Evolutionary conservation across 148 eudicot species (phyloP), one percentile per base, ranked within the genome.

Genomic region (Beta vulgaris): DNA sequence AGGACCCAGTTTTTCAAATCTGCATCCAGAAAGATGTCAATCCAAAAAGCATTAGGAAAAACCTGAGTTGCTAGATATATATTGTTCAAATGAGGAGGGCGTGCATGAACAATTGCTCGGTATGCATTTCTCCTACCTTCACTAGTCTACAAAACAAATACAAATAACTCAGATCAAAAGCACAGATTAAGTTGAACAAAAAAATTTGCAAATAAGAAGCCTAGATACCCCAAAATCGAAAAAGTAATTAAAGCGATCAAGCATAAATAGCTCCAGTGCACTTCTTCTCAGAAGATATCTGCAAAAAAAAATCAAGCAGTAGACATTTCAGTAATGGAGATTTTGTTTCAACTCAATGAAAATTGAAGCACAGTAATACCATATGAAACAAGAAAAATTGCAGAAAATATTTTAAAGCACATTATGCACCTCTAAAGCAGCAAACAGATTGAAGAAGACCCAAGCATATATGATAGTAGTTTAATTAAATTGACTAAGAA

Each of bases 11-110:
- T 26, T 54, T 65, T 28, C 18, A 43, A 25, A 32, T 4, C 1
- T 7, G 6, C 28, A 7, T 11, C 66, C 58, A 25, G 29, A 58
- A 32, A 40, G 3, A 51, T 28, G 6, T 36, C 8, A 68, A 66
- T 28, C 36, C 7, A 72, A 66, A 37, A 26, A 72, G 65, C 55
- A 68, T 32, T 34, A 73, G 43, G 64, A 63, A 55, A 69, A 76
- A 96, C 99, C 99, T 96, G 99, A 76, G 99, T 96, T 42, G 99
- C 97, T 8, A 91, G 85, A 87, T 91, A 96, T 77, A 95, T 88
- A 75, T 92, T 91, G 88, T 87, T 96, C 86, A 92, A 84, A 81
- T 96, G 94, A 85, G 97, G 94, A 65, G 99, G 99, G 3, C 82
- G 86, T 71, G 98, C 89, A 80, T 92, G 94, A 75, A 92, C 97